Evolutionary conservation across 129 eudicot species (phyloP).

Genomic region (Tanacetum coccineum): DNA sequence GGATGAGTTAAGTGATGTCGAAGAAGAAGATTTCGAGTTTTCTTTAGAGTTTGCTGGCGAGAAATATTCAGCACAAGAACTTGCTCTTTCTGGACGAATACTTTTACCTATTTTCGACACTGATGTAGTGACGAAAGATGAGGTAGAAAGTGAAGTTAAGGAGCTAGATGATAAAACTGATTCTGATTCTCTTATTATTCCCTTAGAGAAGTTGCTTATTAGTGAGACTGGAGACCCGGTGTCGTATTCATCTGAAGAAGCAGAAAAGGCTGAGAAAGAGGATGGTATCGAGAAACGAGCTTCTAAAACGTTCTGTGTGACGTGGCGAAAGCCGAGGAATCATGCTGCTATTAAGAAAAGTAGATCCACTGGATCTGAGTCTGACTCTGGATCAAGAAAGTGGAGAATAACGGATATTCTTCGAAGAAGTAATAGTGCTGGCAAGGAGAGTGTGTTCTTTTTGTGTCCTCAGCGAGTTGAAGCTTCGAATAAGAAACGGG

Average conservation of each 20-base stretch:
- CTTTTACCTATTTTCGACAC: slow-evolving; percentile 29
- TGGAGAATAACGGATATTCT: slow-evolving; percentile 16
- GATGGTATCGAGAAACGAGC: slow-evolving; percentile 28
- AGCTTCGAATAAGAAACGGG: not conserved
- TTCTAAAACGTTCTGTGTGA: slow-evolving; percentile 39
- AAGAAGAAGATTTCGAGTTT: slow-evolving; percentile 54
- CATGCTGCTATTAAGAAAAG: slow-evolving; percentile 16
- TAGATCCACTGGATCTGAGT: slow-evolving; percentile 26
- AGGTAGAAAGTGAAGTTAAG: not conserved
- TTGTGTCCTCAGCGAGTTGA: not conserved
- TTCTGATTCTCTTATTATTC: slow-evolving; percentile 14
- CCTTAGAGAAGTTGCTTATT: slow-evolving; percentile 11
- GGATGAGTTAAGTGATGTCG: slow-evolving; percentile 12
- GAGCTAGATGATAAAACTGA: not conserved
- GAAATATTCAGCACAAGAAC: slow-evolving; percentile 2
- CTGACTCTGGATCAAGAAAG: slow-evolving; percentile 11
- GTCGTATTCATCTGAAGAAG: slow-evolving; percentile 15
- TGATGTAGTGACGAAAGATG: slow-evolving; percentile 13
- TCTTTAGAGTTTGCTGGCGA: slow-evolving; percentile 27
- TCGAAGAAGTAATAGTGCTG: slow-evolving; percentile 6
- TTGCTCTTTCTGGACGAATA: slow-evolving; percentile 15
- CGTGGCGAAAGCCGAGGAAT: slow-evolving; percentile 16
- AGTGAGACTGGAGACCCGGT: not conserved
- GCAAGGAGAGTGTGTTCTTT: not conserved
- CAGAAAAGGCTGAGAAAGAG: not conserved